Evolutionary conservation across 805 yeast genomes (phyloP).

Genomic region (Saccharomycopsis javanensis): DNA sequence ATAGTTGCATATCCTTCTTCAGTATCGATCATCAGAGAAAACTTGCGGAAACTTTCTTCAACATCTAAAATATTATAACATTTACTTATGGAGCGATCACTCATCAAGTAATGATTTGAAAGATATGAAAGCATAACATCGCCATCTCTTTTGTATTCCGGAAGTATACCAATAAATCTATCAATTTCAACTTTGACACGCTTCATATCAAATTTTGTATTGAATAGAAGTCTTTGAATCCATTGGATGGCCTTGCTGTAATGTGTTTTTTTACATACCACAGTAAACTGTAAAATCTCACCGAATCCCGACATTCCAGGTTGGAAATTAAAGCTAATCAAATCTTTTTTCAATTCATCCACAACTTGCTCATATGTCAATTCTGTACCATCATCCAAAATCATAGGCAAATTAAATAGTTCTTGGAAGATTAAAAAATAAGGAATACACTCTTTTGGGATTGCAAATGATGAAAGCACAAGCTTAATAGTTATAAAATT

Average conservation of each 20-base stretch:
- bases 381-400: constrained; percentile 46
- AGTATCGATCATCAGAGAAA: constrained; percentile 40
- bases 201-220: constrained; percentile 60
- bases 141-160: constrained; percentile 58
- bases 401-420: constrained; percentile 64
- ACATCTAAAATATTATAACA: constrained; percentile 56
- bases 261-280: constrained; percentile 52
- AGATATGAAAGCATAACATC: constrained; percentile 55
- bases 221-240: constrained; percentile 57
- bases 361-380: constrained; percentile 72
- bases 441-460: constrained; percentile 47
- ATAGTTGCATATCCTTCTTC: constrained; percentile 42
- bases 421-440: constrained; percentile 58
- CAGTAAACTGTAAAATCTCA: constrained; percentile 53
- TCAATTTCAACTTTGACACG: constrained; percentile 61
- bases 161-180: constrained; percentile 46
- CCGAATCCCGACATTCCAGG: constrained; percentile 52
- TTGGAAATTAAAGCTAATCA: constrained; percentile 48
- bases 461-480: constrained; percentile 43
- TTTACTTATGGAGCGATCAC: constrained; percentile 52
- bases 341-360: constrained; percentile 59
- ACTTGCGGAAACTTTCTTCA: constrained; percentile 45
- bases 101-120: constrained; percentile 42
- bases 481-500: constrained; percentile 66
- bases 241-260: constrained; percentile 67